Evolutionary conservation across 257 asterid species (phyloP).

Genomic region (Catharanthus roseus): DNA sequence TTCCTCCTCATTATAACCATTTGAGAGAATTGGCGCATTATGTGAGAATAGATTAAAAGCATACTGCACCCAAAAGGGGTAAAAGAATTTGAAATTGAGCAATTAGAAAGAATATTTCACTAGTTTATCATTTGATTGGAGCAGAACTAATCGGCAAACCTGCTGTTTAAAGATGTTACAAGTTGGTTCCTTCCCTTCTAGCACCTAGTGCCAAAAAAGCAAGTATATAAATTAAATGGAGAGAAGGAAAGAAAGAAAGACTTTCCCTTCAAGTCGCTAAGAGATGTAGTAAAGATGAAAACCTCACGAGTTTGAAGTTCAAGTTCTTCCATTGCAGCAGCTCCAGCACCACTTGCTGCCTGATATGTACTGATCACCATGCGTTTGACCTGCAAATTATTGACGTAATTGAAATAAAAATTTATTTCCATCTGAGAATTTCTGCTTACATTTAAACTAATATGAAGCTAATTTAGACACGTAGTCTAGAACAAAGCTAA

Average conservation of each 20-base stretch:
- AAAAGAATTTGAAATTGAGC: not conserved
- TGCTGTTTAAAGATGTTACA: constrained; percentile 75
- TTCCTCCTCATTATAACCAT: constrained; percentile 98
- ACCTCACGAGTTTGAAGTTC: constrained; percentile 94
- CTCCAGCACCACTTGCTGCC: constrained; percentile 78
- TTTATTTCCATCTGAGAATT: not conserved
- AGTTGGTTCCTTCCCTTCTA: constrained; percentile 80
- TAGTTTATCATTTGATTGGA: not conserved
- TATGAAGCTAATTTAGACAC: not conserved
- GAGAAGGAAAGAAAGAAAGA: constrained; percentile 1
- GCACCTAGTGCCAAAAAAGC: constrained; percentile 39
- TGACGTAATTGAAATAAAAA: not conserved
- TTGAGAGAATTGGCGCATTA: constrained; percentile 79
- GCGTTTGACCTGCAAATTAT: constrained; percentile 36
- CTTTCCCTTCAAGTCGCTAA: not conserved
- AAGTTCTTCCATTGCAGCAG: constrained; percentile 99
- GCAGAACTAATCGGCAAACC: constrained; percentile 36
- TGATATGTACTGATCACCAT: constrained; percentile 56
- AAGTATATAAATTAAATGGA: not conserved
- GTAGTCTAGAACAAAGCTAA: not conserved
- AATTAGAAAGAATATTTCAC: not conserved
- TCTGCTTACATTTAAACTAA: not conserved
- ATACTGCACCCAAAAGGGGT: constrained; percentile 56
- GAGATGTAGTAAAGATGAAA: constrained; percentile 8
- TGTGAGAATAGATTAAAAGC: constrained; percentile 97